These are phyloP conservation scores for Monosporascus sp. DNA, from an alignment of 2,329 filamentous ascomycete species.

Conservation along the genomic window DNA sequence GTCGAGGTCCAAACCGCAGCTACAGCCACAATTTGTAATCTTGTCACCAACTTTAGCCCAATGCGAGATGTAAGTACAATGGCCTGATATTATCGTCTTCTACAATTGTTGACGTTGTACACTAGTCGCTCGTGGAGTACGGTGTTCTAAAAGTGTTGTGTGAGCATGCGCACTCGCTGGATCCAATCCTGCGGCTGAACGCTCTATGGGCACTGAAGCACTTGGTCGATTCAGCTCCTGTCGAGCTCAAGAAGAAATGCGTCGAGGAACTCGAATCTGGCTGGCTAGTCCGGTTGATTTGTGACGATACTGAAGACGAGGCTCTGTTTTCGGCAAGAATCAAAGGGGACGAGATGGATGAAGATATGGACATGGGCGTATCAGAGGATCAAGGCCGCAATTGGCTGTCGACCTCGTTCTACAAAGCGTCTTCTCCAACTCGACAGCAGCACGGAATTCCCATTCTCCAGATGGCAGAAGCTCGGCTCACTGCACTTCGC, in stretches of 20 bases:
- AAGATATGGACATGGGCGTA: constrained; percentile 53
- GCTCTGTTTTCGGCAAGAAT: constrained; percentile 36
- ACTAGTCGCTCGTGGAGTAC: constrained; percentile 63
- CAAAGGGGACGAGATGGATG: constrained; percentile 40
- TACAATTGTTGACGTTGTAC: constrained; percentile 5
- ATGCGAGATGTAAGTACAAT: constrained; percentile 69
- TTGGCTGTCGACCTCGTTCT: constrained; percentile 15
- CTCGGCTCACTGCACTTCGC: constrained; percentile 45
- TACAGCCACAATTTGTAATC: constrained; percentile 76
- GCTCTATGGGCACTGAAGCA: constrained; percentile 94
- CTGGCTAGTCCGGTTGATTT: constrained; percentile 78
- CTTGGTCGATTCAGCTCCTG: constrained; percentile 67
- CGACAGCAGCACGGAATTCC: constrained; percentile 12
- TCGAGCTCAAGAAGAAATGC: constrained; percentile 69
- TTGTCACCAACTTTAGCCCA: constrained; percentile 83
- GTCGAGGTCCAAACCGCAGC: constrained; percentile 80
- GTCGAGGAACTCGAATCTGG: constrained; percentile 71
- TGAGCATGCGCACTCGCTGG: constrained; percentile 75
- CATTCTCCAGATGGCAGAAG: constrained; percentile 43
- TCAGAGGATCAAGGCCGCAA: constrained; percentile 36
- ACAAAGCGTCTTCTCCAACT: constrained; percentile 8
- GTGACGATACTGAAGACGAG: constrained; percentile 53
- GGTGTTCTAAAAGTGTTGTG: constrained; percentile 75
- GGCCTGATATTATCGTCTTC: constrained; percentile 11
- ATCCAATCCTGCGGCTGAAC: constrained; percentile 74